Conservation (phyloP, 2,329 filamentous ascomycete genomes). For the Ophiocordyceps unilateralis region DNA sequence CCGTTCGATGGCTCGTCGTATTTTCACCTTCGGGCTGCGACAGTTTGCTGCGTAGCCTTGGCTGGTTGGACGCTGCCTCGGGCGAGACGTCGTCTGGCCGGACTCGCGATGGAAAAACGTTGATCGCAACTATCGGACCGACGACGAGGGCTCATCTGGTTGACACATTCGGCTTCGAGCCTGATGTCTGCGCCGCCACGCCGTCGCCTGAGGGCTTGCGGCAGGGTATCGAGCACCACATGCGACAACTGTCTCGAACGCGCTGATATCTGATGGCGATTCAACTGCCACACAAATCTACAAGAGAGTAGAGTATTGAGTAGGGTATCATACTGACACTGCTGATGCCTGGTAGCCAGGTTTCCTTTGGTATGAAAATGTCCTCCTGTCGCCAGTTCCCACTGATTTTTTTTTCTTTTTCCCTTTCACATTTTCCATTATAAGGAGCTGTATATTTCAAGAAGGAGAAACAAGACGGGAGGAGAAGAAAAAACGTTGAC, state of each 20-base stretch:
- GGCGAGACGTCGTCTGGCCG: constrained; percentile 16
- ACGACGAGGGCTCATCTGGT: constrained; percentile 67
- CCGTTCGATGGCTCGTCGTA: constrained; percentile 55
- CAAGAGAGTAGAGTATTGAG: not conserved
- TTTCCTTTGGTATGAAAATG: not conserved
- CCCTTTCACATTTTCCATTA: too few relatives aligned
- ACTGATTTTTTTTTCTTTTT: not conserved
- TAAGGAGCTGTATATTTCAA: not conserved
- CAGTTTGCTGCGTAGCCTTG: constrained; percentile 37
- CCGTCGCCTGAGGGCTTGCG: constrained; percentile 70
- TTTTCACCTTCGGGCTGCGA: constrained; percentile 52
- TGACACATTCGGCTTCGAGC: constrained; percentile 45
- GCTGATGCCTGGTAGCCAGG: too few relatives aligned
- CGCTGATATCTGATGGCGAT: too few relatives aligned
- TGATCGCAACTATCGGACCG: constrained; percentile 78
- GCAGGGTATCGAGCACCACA: constrained; percentile 37
- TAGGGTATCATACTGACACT: not conserved
- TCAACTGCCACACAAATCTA: too few relatives aligned
- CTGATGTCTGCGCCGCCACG: constrained; percentile 64
- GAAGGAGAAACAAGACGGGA: not conserved
- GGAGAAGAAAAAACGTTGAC: not conserved
- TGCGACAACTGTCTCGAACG: not conserved
- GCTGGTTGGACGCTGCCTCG: constrained; percentile 28
- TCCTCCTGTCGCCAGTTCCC: too few relatives aligned
- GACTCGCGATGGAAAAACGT: constrained; percentile 27